Percentiles rank a stretch among this genome's conserved stretches.
These are phyloP conservation scores for Coniella vitis DNA, from an alignment of 2,329 filamentous ascomycete species.

Conservation along the genomic window DNA sequence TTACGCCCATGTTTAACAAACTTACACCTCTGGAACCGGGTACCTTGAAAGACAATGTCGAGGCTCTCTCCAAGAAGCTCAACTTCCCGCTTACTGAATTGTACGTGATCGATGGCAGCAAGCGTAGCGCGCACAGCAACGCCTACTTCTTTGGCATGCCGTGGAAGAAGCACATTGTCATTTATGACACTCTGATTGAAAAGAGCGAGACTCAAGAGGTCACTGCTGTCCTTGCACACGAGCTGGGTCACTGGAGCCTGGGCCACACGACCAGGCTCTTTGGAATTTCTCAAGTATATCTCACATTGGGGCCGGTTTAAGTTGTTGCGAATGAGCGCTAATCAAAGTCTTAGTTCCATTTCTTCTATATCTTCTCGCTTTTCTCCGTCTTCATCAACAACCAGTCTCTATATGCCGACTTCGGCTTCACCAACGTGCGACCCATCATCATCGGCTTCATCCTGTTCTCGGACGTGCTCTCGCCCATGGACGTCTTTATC, in stretches of 20 bases:
- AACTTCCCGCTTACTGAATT: conserved; percentile 90
- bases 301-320: not conserved
- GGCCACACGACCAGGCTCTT: conserved; percentile 92
- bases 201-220: conserved; percentile 91
- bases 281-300: conserved; percentile 68
- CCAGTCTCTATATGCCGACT: conserved; percentile 78
- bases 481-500: conserved; percentile 88
- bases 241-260: conserved; percentile 94
- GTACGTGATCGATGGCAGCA: conserved; percentile 90
- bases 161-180: conserved; percentile 99
- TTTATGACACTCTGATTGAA: conserved; percentile 95
- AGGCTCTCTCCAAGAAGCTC: conserved; percentile 73
- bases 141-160: conserved; percentile 95
- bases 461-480: conserved; percentile 92
- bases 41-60: conserved; percentile 79
- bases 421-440: conserved; percentile 76
- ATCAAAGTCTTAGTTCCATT: conserved; percentile 59
- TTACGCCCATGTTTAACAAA: conserved; percentile 97
- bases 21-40: conserved; percentile 86
- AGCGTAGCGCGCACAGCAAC: conserved; percentile 82
- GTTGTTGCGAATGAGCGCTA: conserved; percentile 16
- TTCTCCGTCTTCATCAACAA: conserved; percentile 99
- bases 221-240: conserved; percentile 88
- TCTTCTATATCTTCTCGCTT: conserved; percentile 93
- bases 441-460: conserved; percentile 97